phyloP scores from a whole-genome alignment of 768 basidiomycete species.

The Kondoa subrosea region DNA sequence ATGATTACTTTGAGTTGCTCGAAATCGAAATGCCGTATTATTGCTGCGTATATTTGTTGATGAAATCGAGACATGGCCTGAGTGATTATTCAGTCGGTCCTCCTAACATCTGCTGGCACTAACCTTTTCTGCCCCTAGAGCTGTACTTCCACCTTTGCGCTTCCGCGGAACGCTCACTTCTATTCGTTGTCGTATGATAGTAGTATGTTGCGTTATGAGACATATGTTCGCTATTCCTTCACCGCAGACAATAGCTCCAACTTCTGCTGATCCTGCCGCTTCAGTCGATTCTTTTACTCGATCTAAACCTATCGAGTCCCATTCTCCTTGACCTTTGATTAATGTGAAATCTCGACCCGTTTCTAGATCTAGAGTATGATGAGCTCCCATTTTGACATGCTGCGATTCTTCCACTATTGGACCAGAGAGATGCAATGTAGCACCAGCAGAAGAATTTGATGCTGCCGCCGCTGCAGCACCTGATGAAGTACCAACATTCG shows the following conservation, averaged over 20 bases:
- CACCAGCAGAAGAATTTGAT: constrained; percentile 32
- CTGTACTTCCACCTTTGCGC: constrained; percentile 55
- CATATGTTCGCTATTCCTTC: constrained; percentile 93
- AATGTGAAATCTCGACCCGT: constrained; percentile 76
- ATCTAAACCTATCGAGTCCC: constrained; percentile 75
- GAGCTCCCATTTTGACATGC: constrained; percentile 80
- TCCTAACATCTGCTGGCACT: constrained; percentile 3
- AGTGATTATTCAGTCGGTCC: neutral
- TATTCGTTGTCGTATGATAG: constrained; percentile 74
- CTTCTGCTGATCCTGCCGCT: constrained; percentile 88
- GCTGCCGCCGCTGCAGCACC: constrained; percentile 28
- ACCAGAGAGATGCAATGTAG: constrained; percentile 65
- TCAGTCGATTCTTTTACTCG: constrained; percentile 73
- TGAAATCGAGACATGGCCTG: constrained; percentile 66
- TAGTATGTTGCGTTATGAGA: constrained; percentile 90
- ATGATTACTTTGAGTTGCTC: constrained; percentile 70
- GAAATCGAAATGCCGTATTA: constrained; percentile 80
- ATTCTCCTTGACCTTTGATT: constrained; percentile 58
- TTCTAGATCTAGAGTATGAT: constrained; percentile 86
- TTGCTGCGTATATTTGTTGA: constrained; percentile 63
- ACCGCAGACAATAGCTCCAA: constrained; percentile 87
- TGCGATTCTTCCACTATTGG: constrained; percentile 69
- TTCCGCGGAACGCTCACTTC: constrained; percentile 81
- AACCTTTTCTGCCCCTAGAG: constrained; percentile 73
- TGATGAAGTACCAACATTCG: constrained; percentile 34